A percentile compares a stretch with the other conserved stretches of the same genome.
Evolutionary conservation across 2,329 filamentous ascomycete species (phyloP).

Genomic region (Monosporascus sp.): DNA sequence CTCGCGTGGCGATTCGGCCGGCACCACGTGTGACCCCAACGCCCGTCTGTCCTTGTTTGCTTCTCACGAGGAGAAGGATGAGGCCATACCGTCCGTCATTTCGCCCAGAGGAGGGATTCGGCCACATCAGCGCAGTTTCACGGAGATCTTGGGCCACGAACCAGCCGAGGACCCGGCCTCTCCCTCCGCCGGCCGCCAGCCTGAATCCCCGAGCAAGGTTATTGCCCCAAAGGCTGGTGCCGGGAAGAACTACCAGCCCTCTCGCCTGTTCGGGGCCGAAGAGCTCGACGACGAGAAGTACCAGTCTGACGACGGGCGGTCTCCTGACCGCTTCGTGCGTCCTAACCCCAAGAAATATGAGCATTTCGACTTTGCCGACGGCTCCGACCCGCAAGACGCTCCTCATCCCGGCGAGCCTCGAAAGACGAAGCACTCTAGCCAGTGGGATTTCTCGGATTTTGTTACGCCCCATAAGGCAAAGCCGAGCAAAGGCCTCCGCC

Average conservation of each 20-base stretch:
- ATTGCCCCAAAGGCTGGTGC: slow-evolving; percentile 48
- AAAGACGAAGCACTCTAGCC: slow-evolving; percentile 61
- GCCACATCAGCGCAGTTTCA: slow-evolving; percentile 63
- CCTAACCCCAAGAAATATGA: slow-evolving; percentile 75
- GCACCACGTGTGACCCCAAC: slow-evolving; percentile 57
- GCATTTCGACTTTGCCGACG: slow-evolving; percentile 79
- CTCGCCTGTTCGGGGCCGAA: slow-evolving; percentile 58
- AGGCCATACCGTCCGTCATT: slow-evolving; percentile 45
- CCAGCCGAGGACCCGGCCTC: slow-evolving; percentile 32
- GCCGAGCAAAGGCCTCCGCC: slow-evolving; percentile 52
- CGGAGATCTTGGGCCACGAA: slow-evolving; percentile 64
- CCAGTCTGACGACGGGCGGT: slow-evolving; percentile 35
- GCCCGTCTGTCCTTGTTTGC: slow-evolving; percentile 72
- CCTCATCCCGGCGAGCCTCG: slow-evolving; percentile 37
- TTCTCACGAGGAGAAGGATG: slow-evolving; percentile 58
- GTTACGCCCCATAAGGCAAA: slow-evolving; percentile 70
- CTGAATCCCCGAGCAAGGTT: slow-evolving; percentile 32
- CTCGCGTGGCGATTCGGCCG: slow-evolving; percentile 48
- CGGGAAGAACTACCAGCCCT: slow-evolving; percentile 57
- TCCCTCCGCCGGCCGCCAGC: slow-evolving; percentile 36
- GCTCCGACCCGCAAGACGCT: slow-evolving; percentile 46
- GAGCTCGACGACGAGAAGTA: slow-evolving; percentile 40
- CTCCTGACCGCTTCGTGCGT: slow-evolving; percentile 45
- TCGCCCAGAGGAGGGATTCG: slow-evolving; percentile 55
- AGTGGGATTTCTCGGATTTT: slow-evolving; percentile 89